Percentiles rank a stretch among this genome's conserved stretches.
These are phyloP conservation scores for Colletotrichum lentis DNA, from an alignment of 2,329 filamentous ascomycete species.

Conservation along the genomic window DNA sequence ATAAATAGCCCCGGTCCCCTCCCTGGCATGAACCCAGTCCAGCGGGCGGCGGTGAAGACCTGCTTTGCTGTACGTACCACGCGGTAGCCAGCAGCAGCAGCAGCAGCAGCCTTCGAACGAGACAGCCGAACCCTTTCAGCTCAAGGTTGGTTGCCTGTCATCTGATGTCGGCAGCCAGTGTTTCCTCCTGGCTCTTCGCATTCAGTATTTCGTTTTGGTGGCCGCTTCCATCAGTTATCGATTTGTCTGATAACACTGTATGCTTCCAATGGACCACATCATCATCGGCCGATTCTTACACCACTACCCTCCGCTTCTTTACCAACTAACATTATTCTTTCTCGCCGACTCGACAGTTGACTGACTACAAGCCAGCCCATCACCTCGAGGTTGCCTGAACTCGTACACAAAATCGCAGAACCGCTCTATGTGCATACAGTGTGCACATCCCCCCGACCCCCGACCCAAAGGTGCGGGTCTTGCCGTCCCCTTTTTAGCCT, in stretches of 20 bases:
- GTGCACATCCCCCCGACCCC: neutral
- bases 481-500: constrained; percentile 17
- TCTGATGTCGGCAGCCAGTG: constrained; percentile 22
- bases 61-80: too few species aligned
- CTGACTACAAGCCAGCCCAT: too few species aligned
- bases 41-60: constrained; percentile 26
- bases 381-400: neutral
- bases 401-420: neutral
- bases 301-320: neutral
- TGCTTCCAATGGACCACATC: constrained; percentile 7
- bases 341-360: neutral
- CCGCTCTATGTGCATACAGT: neutral
- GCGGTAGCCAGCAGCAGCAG: neutral
- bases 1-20: constrained; percentile 11
- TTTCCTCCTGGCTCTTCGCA: neutral
- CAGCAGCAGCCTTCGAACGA: constrained; percentile 7
- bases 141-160: constrained; percentile 19
- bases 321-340: neutral
- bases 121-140: constrained; percentile 26
- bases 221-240: neutral
- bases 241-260: neutral
- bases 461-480: constrained; percentile 25
- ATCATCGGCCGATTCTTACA: constrained; percentile 23
- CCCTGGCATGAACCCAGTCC: constrained; percentile 35
- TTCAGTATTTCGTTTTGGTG: neutral